Conservation (phyloP, 345 rosid species). For the Aquilaria malaccensis region DNA sequence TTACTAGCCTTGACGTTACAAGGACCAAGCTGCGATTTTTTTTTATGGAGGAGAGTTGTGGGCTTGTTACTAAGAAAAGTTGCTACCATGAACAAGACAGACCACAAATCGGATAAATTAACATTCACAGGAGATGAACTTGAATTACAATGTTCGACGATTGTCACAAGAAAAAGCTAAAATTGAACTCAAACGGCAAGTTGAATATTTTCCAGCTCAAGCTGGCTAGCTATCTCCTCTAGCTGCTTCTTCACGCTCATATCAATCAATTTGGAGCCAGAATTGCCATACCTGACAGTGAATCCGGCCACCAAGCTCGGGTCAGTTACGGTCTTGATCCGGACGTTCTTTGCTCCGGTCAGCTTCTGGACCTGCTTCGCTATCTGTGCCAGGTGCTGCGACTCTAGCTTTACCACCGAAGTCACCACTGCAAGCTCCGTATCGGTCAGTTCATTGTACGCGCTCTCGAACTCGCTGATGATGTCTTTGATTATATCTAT, state of each 20-base stretch:
- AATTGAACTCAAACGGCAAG: not conserved
- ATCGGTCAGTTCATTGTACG: conserved; percentile 53
- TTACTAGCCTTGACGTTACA: too few relatives aligned
- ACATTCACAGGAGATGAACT: too few relatives aligned
- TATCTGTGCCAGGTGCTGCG: conserved; percentile 75
- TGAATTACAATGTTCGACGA: too few relatives aligned
- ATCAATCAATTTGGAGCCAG: conserved; percentile 73
- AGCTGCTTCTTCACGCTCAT: conserved; percentile 90
- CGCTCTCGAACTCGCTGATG: conserved; percentile 65
- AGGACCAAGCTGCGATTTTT: too few relatives aligned
- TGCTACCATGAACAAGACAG: too few relatives aligned
- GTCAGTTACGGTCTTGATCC: conserved; percentile 76
- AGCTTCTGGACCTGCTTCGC: conserved; percentile 93
- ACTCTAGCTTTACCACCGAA: conserved; percentile 74
- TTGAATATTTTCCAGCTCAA: conserved; percentile 61
- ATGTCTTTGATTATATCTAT: conserved; percentile 54
- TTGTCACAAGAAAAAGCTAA: too few relatives aligned
- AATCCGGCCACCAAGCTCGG: conserved; percentile 87
- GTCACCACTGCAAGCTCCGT: conserved; percentile 78
- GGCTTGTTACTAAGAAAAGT: too few relatives aligned
- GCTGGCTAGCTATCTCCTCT: conserved; percentile 69
- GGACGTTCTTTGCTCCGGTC: conserved; percentile 74
- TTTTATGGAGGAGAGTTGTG: too few relatives aligned
- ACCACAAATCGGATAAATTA: too few relatives aligned
- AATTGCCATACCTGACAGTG: conserved; percentile 59